Evolutionary conservation across 2,329 filamentous ascomycete species (phyloP).

Genomic region (Curvularia spicifera): DNA sequence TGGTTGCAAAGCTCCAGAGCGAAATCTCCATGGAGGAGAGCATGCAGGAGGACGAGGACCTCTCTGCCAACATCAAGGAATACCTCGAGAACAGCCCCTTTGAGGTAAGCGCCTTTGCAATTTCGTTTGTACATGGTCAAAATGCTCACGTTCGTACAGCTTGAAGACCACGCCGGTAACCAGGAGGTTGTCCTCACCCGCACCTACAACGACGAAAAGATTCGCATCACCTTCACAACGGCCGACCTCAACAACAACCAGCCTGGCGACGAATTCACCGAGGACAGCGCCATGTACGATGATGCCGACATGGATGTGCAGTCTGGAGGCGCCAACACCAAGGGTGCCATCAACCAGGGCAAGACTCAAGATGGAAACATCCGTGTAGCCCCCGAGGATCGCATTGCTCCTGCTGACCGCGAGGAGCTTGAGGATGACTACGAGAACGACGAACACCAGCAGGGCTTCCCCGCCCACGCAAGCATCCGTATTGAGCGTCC

Average conservation of each 20-base stretch:
- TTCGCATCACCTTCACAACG: constrained; percentile 83
- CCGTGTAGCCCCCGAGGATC: constrained; percentile 63
- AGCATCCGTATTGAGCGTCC: constrained; percentile 90
- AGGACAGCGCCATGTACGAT: constrained; percentile 58
- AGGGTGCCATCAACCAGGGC: constrained; percentile 63
- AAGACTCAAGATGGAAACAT: constrained; percentile 58
- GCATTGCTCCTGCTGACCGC: constrained; percentile 62
- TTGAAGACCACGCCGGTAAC: constrained; percentile 79
- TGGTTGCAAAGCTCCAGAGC: constrained; percentile 78
- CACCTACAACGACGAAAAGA: constrained; percentile 87
- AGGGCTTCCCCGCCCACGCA: constrained; percentile 78
- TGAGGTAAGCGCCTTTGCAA: constrained; percentile 60
- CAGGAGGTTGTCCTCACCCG: constrained; percentile 87
- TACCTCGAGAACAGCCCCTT: constrained; percentile 87
- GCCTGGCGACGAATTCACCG: constrained; percentile 55
- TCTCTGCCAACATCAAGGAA: constrained; percentile 80
- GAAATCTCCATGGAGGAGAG: constrained; percentile 71
- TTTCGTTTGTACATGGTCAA: not conserved
- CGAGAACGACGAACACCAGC: constrained; percentile 59
- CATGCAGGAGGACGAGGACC: constrained; percentile 73
- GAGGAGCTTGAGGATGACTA: constrained; percentile 64
- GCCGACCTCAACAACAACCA: constrained; percentile 71
- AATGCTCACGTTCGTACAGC: constrained; percentile 41
- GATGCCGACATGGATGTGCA: constrained; percentile 54
- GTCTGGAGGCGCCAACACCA: constrained; percentile 63